A percentile compares a stretch with the other conserved stretches of the same genome.
phyloP scores from a whole-genome alignment of 2,329 filamentous ascomycete species.

The Xylaria sp. region DNA sequence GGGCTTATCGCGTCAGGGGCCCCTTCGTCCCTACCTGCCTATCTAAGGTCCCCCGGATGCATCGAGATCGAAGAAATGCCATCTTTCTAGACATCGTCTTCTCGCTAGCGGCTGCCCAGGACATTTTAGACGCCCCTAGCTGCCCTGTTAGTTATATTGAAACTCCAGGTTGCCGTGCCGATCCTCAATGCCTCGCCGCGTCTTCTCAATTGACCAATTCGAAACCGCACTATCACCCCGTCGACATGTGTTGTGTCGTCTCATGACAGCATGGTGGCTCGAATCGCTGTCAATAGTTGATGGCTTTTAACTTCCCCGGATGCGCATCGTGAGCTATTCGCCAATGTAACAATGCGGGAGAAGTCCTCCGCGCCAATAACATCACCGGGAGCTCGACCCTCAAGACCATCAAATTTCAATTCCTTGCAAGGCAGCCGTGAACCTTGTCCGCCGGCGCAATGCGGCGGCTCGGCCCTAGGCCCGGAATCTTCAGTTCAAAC shows the following conservation, averaged over 20 bases:
- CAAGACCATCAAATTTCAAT: slow-evolving; percentile 13
- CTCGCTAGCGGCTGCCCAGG: neutral
- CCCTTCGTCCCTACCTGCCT: no score
- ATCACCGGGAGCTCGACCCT: neutral
- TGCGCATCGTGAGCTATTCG: slow-evolving; percentile 4
- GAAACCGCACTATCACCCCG: neutral
- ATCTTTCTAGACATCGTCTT: neutral
- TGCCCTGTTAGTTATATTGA: no score
- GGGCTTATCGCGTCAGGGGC: neutral
- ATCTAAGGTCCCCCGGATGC: no score
- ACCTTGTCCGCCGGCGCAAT: slow-evolving; percentile 1
- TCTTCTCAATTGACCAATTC: slow-evolving; percentile 9
- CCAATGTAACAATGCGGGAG: slow-evolving; percentile 20
- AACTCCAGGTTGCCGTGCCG: neutral
- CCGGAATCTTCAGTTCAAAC: slow-evolving; percentile 10
- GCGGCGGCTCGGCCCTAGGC: slow-evolving; percentile 17
- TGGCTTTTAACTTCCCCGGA: slow-evolving; percentile 12
- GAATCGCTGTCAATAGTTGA: slow-evolving; percentile 17
- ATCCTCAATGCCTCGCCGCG: neutral
- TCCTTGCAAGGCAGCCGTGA: slow-evolving; percentile 10
- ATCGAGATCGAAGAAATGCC: neutral
- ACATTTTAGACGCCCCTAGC: neutral
- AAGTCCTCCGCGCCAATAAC: slow-evolving; percentile 26
- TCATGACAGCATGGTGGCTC: neutral
- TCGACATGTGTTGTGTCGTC: neutral